Base-by-base conservation (phyloP, 768 basidiomycete species). In the Leucosporidium scottii region DNA sequence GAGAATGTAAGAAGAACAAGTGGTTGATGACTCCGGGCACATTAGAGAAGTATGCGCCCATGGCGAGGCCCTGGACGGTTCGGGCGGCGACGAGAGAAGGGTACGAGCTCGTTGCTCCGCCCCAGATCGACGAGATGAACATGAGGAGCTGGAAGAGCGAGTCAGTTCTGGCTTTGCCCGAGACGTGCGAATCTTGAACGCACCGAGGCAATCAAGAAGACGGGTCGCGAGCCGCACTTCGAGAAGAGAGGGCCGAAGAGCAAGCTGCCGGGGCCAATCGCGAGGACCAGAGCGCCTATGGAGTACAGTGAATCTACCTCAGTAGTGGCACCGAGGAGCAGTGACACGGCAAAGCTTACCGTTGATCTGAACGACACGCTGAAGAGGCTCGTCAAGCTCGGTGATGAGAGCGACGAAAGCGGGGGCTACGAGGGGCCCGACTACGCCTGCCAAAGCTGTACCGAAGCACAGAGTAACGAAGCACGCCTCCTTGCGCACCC, bases 61-160 rank as follows among this genome's bases (percentile, higher is more conserved):
- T 50, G 27, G 17, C 28, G 1, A 61, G 10, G 12, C 60, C 60
- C n/a, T 61, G 60, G 8, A 61, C 48, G 7, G 31, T 30, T 1
- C 60, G 27, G n/a, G 60, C 60, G 20, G 60, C 49, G 31, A 50
- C 13, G 49, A 61, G 60, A 1, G 60, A 61, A 13, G 60, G 60
- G 49, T 49, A 61, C 2, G 28, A 30, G 17, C 23, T 25, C 28
- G 60, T 50, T 8, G 48, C 60, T 9, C 28, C 60, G 3, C 48
- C 60, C 60, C 60, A 61, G 21, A 61, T 49, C 20, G 23, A 20
- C 4, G 48, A 31, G 28, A 61, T 25, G 31, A 51, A 50, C 21
- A 30, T 30, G 23, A 51, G 21, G 31, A 49, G 25, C 59, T 59
- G 44, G n/a, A 18, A 18, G 59, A 59, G 17, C 6, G 17, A 50